Percentiles rank a stretch among this genome's conserved stretches.
Conservation (phyloP, 169 alveolate species). For the Toxoplasma gondii region DNA sequence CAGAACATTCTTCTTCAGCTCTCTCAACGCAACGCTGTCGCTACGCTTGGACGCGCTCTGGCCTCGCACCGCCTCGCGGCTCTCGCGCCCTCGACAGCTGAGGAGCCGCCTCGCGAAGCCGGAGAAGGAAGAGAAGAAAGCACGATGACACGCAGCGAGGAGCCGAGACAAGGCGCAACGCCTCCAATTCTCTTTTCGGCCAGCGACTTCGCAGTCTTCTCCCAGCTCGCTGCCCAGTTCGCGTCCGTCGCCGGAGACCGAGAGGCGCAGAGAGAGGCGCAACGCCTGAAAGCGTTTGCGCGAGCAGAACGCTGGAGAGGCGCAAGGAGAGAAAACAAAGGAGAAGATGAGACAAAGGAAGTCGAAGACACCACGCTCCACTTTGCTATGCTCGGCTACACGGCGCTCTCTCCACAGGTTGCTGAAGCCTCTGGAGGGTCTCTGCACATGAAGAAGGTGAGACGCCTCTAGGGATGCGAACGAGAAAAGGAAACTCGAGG, state of each 20-base stretch:
- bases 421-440: no score
- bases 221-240: not conserved
- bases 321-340: not conserved
- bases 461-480: no score
- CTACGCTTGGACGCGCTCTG: not conserved
- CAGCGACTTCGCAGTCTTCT: not conserved
- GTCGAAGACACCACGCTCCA: not conserved
- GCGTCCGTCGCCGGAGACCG: not conserved
- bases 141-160: not conserved
- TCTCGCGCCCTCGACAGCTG: not conserved
- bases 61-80: not conserved
- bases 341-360: not conserved
- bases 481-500: no score
- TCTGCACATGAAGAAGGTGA: no score
- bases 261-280: not conserved
- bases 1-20: not conserved
- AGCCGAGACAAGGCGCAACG: not conserved
- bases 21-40: not conserved
- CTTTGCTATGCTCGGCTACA: no score
- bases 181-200: not conserved
- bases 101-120: not conserved
- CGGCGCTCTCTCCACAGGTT: no score
- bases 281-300: not conserved
- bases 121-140: not conserved
- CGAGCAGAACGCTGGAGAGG: not conserved